Conservation (phyloP, 306 rosid genomes). For the Cucumis melo region DNA sequence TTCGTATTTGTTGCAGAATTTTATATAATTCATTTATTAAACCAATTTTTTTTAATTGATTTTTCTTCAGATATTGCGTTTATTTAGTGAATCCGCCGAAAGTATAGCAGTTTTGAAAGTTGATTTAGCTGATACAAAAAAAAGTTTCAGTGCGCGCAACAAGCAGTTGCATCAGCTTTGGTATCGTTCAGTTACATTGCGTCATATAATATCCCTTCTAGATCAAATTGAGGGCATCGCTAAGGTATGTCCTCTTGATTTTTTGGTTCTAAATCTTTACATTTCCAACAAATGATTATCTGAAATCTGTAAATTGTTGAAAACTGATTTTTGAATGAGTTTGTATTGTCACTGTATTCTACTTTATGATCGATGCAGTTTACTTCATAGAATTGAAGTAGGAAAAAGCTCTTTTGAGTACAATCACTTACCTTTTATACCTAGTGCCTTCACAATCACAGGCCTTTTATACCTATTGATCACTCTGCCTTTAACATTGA, state of each 20-base stretch:
- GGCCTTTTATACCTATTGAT: background rate
- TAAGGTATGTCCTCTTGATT: conserved; percentile 41
- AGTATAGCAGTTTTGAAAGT: conserved; percentile 58
- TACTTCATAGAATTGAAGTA: background rate
- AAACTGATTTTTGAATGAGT: background rate
- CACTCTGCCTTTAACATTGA: background rate
- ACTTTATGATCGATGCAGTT: background rate
- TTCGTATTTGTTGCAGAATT: background rate
- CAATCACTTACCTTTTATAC: background rate
- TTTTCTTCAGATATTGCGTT: conserved; percentile 71
- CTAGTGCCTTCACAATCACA: background rate
- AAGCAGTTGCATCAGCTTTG: conserved; percentile 98
- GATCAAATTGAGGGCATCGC: conserved; percentile 99
- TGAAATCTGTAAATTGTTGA: background rate
- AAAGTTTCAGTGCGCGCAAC: conserved; percentile 74
- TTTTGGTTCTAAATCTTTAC: background rate
- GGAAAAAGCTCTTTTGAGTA: background rate
- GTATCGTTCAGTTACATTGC: conserved; percentile 95
- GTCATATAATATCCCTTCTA: conserved; percentile 86
- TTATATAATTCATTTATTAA: background rate
- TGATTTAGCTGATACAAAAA: conserved; percentile 89
- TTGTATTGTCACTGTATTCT: background rate
- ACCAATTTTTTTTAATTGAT: background rate
- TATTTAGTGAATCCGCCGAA: conserved; percentile 92
- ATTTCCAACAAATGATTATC: background rate